Evolutionary conservation across 2,329 filamentous ascomycete genomes (phyloP).

Genomic region (Aspergillus pseudoterreus): DNA sequence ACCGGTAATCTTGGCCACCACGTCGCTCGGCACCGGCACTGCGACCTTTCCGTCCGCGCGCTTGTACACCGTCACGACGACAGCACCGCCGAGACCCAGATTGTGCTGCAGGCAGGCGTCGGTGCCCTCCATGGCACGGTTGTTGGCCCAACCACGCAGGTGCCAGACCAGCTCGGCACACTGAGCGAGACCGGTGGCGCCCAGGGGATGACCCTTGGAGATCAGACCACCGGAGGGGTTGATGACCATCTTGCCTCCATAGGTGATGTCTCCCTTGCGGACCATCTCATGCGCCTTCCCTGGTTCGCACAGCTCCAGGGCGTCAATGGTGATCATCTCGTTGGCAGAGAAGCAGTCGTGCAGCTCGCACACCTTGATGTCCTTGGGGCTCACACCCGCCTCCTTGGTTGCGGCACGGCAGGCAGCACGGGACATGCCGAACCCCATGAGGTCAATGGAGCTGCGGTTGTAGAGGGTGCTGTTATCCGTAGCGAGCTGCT

Average conservation of each 20-base stretch:
- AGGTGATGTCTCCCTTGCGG: constrained; percentile 81
- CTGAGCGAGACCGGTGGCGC: constrained; percentile 91
- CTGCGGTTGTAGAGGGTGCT: constrained; percentile 73
- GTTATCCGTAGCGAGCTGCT: constrained; percentile 80
- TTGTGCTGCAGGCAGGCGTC: constrained; percentile 84
- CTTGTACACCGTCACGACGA: constrained; percentile 84
- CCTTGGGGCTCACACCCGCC: constrained; percentile 58
- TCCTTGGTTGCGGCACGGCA: constrained; percentile 67
- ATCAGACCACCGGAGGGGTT: constrained; percentile 95
- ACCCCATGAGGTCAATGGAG: constrained; percentile 85
- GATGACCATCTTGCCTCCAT: constrained; percentile 75
- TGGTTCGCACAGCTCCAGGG: constrained; percentile 70
- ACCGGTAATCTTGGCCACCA: constrained; percentile 62
- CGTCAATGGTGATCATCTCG: constrained; percentile 87
- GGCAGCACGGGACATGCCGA: constrained; percentile 75
- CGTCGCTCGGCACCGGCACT: constrained; percentile 56
- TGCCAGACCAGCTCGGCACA: constrained; percentile 96
- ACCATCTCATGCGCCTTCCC: constrained; percentile 93
- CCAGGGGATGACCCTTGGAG: constrained; percentile 91
- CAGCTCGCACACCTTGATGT: constrained; percentile 82
- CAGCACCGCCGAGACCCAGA: constrained; percentile 84
- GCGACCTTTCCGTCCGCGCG: constrained; percentile 71
- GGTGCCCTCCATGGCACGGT: constrained; percentile 67
- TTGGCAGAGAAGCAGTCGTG: constrained; percentile 98
- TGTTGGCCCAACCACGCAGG: constrained; percentile 91